These are phyloP conservation scores for Aethionema arabicum DNA, from an alignment of 345 rosid genomes.

Conservation along the genomic window DNA sequence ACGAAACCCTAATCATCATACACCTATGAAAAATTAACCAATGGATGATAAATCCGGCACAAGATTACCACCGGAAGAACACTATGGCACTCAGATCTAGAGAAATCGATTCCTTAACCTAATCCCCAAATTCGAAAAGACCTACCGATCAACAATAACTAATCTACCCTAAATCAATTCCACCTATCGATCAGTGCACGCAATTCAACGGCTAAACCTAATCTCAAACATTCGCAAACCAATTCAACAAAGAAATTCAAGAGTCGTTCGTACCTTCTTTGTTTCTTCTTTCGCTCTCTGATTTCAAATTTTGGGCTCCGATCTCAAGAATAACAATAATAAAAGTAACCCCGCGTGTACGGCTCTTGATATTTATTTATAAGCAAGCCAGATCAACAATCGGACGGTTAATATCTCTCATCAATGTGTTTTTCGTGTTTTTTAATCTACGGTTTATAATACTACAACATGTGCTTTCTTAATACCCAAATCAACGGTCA, in stretches of 20 bases:
- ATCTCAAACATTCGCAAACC: not conserved
- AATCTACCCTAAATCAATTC: not conserved
- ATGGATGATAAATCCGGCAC: not conserved
- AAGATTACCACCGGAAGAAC: not conserved
- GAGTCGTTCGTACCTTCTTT: slow-evolving; percentile 11
- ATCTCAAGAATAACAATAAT: not conserved
- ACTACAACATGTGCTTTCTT: slow-evolving; percentile 31
- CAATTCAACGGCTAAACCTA: not conserved
- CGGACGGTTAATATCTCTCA: slow-evolving; percentile 30
- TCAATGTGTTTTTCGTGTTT: slow-evolving; percentile 33
- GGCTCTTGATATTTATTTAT: slow-evolving; percentile 27
- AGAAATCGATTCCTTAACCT: slow-evolving; percentile 3
- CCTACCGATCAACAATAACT: not conserved
- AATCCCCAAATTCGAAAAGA: slow-evolving; percentile 6
- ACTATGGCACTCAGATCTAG: not conserved
- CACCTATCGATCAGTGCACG: not conserved
- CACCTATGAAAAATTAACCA: not conserved
- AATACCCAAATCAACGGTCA: not conserved
- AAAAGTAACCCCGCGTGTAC: not conserved
- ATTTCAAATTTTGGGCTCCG: slow-evolving; percentile 19
- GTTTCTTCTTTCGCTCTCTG: slow-evolving; percentile 1
- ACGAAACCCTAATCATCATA: slow-evolving; percentile 8
- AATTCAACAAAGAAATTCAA: not conserved
- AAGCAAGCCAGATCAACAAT: slow-evolving; percentile 20
- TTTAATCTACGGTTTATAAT: slow-evolving; percentile 25